Percentiles rank a stretch among this genome's conserved stretches.
Conservation (phyloP, 2,329 filamentous ascomycete genomes). For the Penicillium sp. region DNA sequence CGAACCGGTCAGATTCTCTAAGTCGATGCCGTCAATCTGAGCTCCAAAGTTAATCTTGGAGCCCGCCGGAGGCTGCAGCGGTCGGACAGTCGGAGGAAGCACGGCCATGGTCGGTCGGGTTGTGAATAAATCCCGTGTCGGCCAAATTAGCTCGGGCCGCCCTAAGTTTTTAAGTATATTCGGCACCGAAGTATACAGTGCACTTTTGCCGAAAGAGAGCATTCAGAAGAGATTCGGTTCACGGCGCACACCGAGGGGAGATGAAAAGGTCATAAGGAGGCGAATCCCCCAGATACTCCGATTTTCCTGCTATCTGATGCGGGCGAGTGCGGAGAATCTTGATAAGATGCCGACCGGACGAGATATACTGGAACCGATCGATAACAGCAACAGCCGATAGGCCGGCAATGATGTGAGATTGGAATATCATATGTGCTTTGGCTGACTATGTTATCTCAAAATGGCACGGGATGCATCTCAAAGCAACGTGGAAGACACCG, state of each 20-base stretch:
- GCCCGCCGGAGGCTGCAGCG: conserved; percentile 25
- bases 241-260: conserved; percentile 11
- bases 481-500: neutral
- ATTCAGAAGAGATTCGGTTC: conserved; percentile 1
- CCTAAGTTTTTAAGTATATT: conserved; percentile 6
- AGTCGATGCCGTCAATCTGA: conserved; percentile 55
- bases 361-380: neutral
- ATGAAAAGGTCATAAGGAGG: neutral
- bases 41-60: conserved; percentile 60
- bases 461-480: neutral
- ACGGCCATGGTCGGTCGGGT: conserved; percentile 11
- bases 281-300: neutral
- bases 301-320: conserved; percentile 8
- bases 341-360: conserved; percentile 7
- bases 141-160: neutral
- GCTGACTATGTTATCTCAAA: neutral
- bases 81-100: conserved; percentile 19
- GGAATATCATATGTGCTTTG: neutral
- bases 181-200: neutral
- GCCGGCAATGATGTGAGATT: neutral
- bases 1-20: conserved; percentile 64
- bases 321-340: conserved; percentile 12
- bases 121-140: neutral
- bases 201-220: neutral
- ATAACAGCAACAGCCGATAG: neutral